Conservation (phyloP, 768 basidiomycete genomes). For the Lepiota brunneoincarnata region DNA sequence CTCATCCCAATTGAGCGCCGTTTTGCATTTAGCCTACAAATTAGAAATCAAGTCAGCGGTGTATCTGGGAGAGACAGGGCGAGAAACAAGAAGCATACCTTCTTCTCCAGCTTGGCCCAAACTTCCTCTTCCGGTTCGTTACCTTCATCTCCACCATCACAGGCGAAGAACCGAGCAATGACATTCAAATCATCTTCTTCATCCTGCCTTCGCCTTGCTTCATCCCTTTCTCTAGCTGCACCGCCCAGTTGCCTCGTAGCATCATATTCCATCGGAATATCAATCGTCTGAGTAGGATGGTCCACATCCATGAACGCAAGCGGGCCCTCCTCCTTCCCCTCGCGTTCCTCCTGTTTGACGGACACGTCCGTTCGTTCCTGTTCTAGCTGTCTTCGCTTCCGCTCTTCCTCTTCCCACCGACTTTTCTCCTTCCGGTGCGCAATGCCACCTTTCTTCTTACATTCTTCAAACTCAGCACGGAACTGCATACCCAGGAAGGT, state of each 20-base stretch:
- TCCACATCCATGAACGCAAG: background rate
- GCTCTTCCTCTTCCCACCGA: conserved; percentile 15
- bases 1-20: conserved; percentile 44
- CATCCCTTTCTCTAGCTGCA: background rate
- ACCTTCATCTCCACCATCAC: conserved; percentile 42
- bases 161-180: conserved; percentile 55
- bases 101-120: conserved; percentile 46
- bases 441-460: conserved; percentile 50
- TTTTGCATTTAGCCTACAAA: conserved; percentile 37
- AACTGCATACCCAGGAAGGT: conserved; percentile 31
- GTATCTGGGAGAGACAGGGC: background rate
- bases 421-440: conserved; percentile 41
- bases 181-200: conserved; percentile 45
- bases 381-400: background rate
- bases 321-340: conserved; percentile 11
- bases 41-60: background rate
- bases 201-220: background rate
- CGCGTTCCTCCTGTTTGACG: background rate
- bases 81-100: conserved; percentile 32
- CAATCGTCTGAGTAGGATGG: background rate
- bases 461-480: conserved; percentile 38
- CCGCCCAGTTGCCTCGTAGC: background rate
- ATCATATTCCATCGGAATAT: background rate
- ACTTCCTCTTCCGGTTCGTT: conserved; percentile 40
- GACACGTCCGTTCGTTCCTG: background rate